A percentile compares a stretch with the other conserved stretches of the same genome.
Evolutionary conservation across 148 eudicot genomes (phyloP).

Genomic region (Diospyros lotus): DNA sequence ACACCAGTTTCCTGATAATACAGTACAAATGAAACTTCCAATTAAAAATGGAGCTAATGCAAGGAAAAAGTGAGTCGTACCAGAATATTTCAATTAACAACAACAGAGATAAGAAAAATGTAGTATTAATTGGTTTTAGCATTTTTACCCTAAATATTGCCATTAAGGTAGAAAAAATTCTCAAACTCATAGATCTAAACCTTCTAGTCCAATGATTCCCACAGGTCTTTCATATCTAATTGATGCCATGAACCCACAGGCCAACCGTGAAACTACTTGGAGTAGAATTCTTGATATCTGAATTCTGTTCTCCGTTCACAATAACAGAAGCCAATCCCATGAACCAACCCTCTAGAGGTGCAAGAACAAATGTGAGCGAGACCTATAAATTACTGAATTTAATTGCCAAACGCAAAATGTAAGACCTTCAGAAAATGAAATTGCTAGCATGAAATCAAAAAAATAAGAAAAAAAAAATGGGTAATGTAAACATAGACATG

Average conservation of each 20-base stretch:
- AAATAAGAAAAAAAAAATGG: not conserved
- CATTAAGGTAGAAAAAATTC: not conserved
- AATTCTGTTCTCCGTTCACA: not conserved
- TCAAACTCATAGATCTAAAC: not conserved
- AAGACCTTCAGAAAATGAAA: not conserved
- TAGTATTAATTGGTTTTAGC: not conserved
- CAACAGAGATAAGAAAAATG: not conserved
- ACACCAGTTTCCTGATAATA: not conserved
- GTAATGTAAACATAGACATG: not conserved
- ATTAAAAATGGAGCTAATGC: not conserved
- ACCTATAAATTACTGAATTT: not conserved
- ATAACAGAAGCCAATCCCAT: not conserved
- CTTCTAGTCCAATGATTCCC: no score
- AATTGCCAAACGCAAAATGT: not conserved
- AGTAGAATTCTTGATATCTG: not conserved
- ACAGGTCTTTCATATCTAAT: not conserved
- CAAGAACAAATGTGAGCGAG: not conserved
- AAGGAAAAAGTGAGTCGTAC: not conserved
- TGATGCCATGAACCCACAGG: not conserved
- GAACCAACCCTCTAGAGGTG: not conserved
- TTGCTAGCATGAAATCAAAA: not conserved
- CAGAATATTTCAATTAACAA: not conserved
- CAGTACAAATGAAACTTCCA: not conserved
- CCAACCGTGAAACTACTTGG: not conserved
- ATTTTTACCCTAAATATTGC: not conserved